phyloP scores from a whole-genome alignment of 495 filamentous ascomycete genomes.

The Pyronema omphalodes region DNA sequence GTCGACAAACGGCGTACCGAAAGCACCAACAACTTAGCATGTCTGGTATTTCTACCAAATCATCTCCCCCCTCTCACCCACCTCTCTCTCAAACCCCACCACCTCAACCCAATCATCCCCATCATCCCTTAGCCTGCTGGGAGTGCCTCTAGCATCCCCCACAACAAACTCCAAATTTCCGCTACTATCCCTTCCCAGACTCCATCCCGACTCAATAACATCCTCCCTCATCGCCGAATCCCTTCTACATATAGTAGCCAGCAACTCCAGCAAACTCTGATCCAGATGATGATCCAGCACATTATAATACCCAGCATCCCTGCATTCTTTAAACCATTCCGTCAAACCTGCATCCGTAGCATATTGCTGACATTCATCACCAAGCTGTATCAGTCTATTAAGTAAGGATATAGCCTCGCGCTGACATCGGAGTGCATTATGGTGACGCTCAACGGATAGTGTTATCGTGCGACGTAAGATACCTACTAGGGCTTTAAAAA shows the following conservation, averaged over 20 bases:
- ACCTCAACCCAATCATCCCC: too few relatives aligned
- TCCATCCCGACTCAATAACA: background rate
- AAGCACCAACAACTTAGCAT: too few relatives aligned
- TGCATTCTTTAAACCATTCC: slow-evolving; percentile 1
- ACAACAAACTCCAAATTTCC: background rate
- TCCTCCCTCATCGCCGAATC: background rate
- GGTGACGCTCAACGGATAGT: background rate
- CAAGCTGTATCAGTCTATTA: background rate
- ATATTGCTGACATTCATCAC: background rate
- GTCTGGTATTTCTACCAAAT: too few relatives aligned
- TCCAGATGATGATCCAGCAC: background rate
- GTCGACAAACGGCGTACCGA: too few relatives aligned
- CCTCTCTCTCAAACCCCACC: too few relatives aligned
- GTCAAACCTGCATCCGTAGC: background rate
- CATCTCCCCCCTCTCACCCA: too few relatives aligned
- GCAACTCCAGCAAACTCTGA: slow-evolving; percentile 1
- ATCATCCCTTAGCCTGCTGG: too few relatives aligned
- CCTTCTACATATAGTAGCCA: background rate
- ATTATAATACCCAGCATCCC: background rate
- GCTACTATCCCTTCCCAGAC: background rate
- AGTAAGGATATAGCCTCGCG: background rate
- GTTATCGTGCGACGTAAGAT: background rate
- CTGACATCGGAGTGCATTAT: background rate
- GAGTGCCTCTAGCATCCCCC: too few relatives aligned
- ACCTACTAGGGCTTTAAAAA: background rate